Percentiles rank a stretch among this genome's conserved stretches.
phyloP scores from a whole-genome alignment of 2,329 filamentous ascomycete species.

The Trichoderma citrinoviride region DNA sequence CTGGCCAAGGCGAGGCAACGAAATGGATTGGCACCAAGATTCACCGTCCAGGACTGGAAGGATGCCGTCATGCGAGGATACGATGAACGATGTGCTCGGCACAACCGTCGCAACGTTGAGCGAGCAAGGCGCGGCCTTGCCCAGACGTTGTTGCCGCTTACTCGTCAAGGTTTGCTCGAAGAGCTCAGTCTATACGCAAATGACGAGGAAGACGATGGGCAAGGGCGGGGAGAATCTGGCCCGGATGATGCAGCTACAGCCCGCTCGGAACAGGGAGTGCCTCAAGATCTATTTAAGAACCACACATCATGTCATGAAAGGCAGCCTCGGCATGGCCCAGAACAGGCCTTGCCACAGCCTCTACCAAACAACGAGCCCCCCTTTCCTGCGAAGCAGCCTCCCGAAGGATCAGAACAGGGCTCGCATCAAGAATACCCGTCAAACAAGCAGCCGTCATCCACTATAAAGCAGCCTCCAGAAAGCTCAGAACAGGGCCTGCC shows the following conservation, averaged over 20 bases:
- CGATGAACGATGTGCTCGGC: slow-evolving; percentile 36
- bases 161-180: not conserved
- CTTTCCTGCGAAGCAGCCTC: not conserved
- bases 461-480: too few relatives aligned
- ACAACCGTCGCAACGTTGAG: slow-evolving; percentile 44
- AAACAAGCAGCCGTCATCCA: too few relatives aligned
- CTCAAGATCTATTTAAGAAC: not conserved
- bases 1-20: slow-evolving; percentile 36
- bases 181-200: not conserved
- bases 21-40: slow-evolving; percentile 34
- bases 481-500: too few relatives aligned
- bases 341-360: too few relatives aligned
- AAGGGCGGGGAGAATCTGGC: not conserved
- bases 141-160: slow-evolving; percentile 25
- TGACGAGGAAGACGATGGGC: not conserved
- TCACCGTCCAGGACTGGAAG: slow-evolving; percentile 41
- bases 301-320: not conserved
- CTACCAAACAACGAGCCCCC: too few relatives aligned
- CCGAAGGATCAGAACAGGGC: not conserved
- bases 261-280: not conserved
- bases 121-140: slow-evolving; percentile 40
- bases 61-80: slow-evolving; percentile 32
- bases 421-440: too few relatives aligned
- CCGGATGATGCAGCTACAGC: not conserved
- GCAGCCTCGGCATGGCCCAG: not conserved